Evolutionary conservation across 2,329 filamentous ascomycete species (phyloP).

Genomic region (Fusarium marasasianum): DNA sequence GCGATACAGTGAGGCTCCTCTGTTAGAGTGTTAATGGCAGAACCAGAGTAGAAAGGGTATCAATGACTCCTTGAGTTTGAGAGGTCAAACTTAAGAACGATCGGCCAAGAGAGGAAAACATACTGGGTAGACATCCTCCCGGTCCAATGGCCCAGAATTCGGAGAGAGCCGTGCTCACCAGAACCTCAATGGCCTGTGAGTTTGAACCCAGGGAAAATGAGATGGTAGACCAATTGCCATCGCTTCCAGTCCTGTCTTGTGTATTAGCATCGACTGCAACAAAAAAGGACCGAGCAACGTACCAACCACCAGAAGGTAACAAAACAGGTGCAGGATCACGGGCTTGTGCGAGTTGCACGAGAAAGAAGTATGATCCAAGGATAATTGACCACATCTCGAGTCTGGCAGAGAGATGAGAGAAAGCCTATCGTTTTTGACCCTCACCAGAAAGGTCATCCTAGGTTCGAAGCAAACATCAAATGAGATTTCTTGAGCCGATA

Average conservation of each 20-base stretch:
- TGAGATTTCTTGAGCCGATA: conserved; percentile 1
- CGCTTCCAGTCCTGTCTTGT: conserved; percentile 65
- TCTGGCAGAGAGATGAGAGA: background rate
- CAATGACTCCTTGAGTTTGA: background rate
- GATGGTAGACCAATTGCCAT: conserved; percentile 78
- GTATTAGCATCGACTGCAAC: conserved; percentile 10
- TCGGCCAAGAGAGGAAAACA: conserved; percentile 34
- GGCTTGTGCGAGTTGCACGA: conserved; percentile 31
- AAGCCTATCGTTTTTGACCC: background rate
- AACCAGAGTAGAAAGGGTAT: background rate
- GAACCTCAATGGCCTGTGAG: conserved; percentile 49
- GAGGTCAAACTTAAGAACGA: background rate
- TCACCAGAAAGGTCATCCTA: conserved; percentile 1
- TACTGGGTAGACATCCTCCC: conserved; percentile 63
- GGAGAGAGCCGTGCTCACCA: conserved; percentile 73
- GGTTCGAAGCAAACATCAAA: conserved; percentile 5
- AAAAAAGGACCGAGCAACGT: background rate
- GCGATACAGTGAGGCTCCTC: conserved; percentile 62
- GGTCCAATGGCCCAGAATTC: conserved; percentile 75
- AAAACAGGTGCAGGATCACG: conserved; percentile 33
- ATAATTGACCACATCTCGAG: conserved; percentile 31
- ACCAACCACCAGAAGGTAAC: conserved; percentile 36
- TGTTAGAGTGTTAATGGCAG: conserved; percentile 40
- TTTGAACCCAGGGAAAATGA: conserved; percentile 60
- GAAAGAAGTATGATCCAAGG: conserved; percentile 20